Evolutionary conservation across 192 early-diverging fungal genomes (phyloP), one percentile per base, ranked within the genome.

Genomic region (Backusella westeae): DNA sequence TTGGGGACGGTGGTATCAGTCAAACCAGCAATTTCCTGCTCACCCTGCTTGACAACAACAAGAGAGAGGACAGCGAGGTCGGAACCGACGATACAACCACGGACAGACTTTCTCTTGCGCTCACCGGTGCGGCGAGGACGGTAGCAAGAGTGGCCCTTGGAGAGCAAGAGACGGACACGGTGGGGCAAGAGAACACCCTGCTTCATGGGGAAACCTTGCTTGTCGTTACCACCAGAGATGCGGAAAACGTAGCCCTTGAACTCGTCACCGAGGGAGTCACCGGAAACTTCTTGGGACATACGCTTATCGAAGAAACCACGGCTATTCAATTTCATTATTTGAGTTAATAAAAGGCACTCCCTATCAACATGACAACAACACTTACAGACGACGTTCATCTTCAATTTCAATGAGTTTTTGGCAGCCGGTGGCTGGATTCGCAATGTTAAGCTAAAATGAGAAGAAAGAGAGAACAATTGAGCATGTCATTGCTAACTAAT

Each of bases 171-270:
- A 59, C 91, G 89, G 77, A 93, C 92, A 88, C 93, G 93, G 85
- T 87, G 79, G 63, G 89, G 90, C 46, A 90, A 78, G 81, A 88
- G 85, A 29, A 99, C 94, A 95, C 98, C 98, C 90, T 99, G 98
- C 93, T 98, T 99, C 98, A 99, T 99, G 77, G 98, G 98, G 95
- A 99, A 99, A 86, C 95, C 95, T 88, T 96, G 95, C 93, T 99
- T 99, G 91, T 99, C 98, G 93, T 99, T 98, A 79, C 98, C 98
- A 86, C 98, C 98, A 78, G 96, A 94, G 87, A 99, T 97, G 82
- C 96, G 96, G 93, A 99, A 97, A 82, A 99, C 93, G 91, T 98
- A 99, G 75, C 98, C 98, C 93, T 99, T 99, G 95, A 96, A 99
- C 87, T 99, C 98, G 81, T 98, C 98, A 78, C 98, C 96, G 81